Conservation (phyloP, 2,329 filamentous ascomycete species). For the Mariannaea elegans region DNA sequence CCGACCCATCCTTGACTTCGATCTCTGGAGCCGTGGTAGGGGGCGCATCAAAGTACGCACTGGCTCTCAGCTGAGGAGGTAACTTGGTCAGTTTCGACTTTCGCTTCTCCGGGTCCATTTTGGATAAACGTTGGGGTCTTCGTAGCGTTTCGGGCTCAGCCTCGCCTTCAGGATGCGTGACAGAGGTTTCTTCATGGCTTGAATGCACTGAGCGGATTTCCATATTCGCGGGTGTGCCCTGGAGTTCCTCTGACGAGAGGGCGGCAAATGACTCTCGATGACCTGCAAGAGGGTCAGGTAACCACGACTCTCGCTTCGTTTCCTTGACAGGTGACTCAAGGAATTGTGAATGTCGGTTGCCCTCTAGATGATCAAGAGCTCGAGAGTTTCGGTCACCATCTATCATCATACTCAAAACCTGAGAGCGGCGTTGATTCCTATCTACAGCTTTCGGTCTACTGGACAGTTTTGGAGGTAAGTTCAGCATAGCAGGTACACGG, state of each 20-base stretch:
- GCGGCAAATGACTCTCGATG: conserved; percentile 48
- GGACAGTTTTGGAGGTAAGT: conserved; percentile 87
- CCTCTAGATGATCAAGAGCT: conserved; percentile 29
- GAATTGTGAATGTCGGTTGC: conserved; percentile 13
- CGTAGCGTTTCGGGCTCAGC: conserved; percentile 39
- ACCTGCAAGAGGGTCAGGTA: conserved; percentile 56
- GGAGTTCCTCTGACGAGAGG: conserved; percentile 41
- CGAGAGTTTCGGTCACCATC: conserved; percentile 40
- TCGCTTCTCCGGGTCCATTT: conserved; percentile 43
- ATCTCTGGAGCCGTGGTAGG: conserved; percentile 58
- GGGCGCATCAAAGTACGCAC: conserved; percentile 84
- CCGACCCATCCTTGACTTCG: conserved; percentile 78
- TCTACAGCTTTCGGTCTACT: conserved; percentile 71
- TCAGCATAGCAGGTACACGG: conserved; percentile 91
- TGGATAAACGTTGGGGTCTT: conserved; percentile 47
- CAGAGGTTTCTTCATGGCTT: conserved; percentile 18
- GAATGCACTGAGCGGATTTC: conserved; percentile 31
- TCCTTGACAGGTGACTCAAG: conserved; percentile 27
- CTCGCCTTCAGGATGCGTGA: conserved; percentile 28
- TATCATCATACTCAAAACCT: conserved; percentile 72
- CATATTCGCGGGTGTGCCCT: conserved; percentile 24
- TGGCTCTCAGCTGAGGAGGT: conserved; percentile 89
- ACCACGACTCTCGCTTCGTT: conserved; percentile 47
- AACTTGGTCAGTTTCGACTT: conserved; percentile 56
- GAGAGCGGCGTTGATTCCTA: conserved; percentile 76